These are phyloP conservation scores for Gnomoniopsis sp. DNA, from an alignment of 2,329 filamentous ascomycete genomes.

Conservation along the genomic window DNA sequence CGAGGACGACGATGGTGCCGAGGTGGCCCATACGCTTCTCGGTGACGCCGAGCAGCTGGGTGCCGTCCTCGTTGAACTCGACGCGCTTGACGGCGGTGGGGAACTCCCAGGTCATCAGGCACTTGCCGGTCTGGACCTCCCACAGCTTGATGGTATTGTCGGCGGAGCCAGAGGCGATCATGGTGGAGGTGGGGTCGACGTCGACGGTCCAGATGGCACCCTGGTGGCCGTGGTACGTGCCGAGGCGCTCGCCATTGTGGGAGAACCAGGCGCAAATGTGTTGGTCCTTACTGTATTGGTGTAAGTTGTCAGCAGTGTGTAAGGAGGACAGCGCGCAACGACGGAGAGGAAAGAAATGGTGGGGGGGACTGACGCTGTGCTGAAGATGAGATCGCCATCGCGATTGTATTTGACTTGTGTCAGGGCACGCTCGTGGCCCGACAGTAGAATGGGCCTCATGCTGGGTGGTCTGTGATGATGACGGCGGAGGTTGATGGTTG, in stretches of 20 bases:
- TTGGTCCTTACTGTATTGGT: conserved; percentile 71
- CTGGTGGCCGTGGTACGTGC: conserved; percentile 94
- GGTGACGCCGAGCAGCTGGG: conserved; percentile 85
- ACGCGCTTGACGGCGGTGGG: conserved; percentile 95
- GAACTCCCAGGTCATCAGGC: conserved; percentile 97
- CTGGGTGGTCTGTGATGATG: conserved; percentile 38
- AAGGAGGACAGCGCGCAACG: too few relatives aligned
- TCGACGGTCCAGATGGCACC: conserved; percentile 99
- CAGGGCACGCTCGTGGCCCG: conserved; percentile 94
- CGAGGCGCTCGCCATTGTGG: conserved; percentile 95
- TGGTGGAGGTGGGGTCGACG: conserved; percentile 84
- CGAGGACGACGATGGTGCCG: conserved; percentile 88
- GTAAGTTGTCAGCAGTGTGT: too few relatives aligned
- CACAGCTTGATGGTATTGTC: conserved; percentile 98
- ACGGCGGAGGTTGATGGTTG: conserved; percentile 1
- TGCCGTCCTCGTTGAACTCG: conserved; percentile 94
- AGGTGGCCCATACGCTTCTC: conserved; percentile 98
- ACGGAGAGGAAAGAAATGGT: too few relatives aligned
- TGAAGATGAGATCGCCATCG: conserved; percentile 97
- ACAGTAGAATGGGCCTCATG: conserved; percentile 95
- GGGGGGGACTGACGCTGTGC: conserved; percentile 52
- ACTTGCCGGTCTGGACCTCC: conserved; percentile 90
- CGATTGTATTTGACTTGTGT: conserved; percentile 93
- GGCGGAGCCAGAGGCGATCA: conserved; percentile 92
- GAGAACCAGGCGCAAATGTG: conserved; percentile 96